Evolutionary conservation across 169 alveolate species (phyloP).

Genomic region (Theileria parva): DNA sequence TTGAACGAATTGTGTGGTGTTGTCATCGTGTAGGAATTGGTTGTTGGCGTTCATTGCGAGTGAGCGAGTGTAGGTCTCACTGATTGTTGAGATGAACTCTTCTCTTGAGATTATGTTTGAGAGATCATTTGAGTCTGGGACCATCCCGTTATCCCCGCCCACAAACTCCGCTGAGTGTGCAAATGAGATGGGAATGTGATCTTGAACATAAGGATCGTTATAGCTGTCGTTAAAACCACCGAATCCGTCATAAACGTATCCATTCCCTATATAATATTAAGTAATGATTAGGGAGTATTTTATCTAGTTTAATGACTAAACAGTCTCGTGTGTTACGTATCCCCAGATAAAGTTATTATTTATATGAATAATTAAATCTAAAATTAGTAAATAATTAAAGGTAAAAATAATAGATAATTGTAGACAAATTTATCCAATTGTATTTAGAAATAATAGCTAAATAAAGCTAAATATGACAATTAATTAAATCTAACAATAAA

Average conservation of each 20-base stretch:
- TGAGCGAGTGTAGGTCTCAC: neutral
- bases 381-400: too few relatives aligned
- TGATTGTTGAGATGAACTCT: constrained; percentile 2
- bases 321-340: too few relatives aligned
- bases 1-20: neutral
- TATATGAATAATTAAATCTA: too few relatives aligned
- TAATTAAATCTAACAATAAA: too few relatives aligned
- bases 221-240: neutral
- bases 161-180: neutral
- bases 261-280: neutral
- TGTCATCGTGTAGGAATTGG: neutral
- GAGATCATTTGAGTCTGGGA: neutral
- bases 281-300: too few relatives aligned
- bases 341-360: too few relatives aligned
- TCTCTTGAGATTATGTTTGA: neutral
- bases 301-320: too few relatives aligned
- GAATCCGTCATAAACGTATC: neutral
- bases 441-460: too few relatives aligned
- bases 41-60: neutral
- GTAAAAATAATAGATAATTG: too few relatives aligned
- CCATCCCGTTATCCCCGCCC: neutral
- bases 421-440: too few relatives aligned
- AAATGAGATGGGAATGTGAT: neutral
- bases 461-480: too few relatives aligned
- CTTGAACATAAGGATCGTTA: neutral